A percentile compares a stretch with the other conserved stretches of the same genome.
Evolutionary conservation across 163 green algal species (phyloP).

Genomic region (Prototheca wickerhamii): DNA sequence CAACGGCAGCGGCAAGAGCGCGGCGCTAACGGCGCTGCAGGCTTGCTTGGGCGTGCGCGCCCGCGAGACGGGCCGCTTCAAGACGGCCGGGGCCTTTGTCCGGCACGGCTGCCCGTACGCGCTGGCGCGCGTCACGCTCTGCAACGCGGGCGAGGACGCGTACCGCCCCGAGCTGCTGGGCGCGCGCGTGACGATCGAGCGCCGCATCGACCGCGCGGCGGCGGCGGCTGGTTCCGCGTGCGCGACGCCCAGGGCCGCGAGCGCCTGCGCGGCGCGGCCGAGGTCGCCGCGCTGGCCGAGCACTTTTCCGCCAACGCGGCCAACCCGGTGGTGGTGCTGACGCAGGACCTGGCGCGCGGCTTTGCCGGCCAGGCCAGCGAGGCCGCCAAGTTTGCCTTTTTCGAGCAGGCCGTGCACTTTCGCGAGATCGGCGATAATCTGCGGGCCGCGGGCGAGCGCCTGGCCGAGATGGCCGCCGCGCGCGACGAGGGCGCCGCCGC

Average conservation of each 20-base stretch:
- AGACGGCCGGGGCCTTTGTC: conserved; percentile 25
- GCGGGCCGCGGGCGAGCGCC: conserved; percentile 16
- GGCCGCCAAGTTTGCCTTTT: conserved; percentile 38
- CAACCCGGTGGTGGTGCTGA: conserved; percentile 51
- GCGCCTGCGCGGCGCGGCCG: conserved; percentile 7
- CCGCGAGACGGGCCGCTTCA: conserved; percentile 54
- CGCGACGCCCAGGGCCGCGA: conserved; percentile 18
- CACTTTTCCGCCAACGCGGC: conserved; percentile 37
- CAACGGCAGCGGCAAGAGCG: conserved; percentile 90
- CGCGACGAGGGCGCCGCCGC: conserved; percentile 1
- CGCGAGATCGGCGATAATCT: conserved; percentile 21
- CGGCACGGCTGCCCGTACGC: conserved; percentile 16
- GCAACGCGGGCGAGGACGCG: conserved; percentile 57
- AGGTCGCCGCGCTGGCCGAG: conserved; percentile 29
- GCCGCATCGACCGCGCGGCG: conserved; percentile 18
- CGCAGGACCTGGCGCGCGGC: conserved; percentile 37
- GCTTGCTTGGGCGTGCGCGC: conserved; percentile 66
- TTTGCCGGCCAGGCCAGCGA: conserved; percentile 24
- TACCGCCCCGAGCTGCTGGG: conserved; percentile 38
- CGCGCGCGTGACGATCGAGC: conserved; percentile 40
- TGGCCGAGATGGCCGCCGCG: conserved; percentile 24
- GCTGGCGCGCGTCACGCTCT: conserved; percentile 48
- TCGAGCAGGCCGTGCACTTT: conserved; percentile 40
- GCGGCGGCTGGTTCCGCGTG: conserved; percentile 5
- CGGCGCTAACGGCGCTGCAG: conserved; percentile 80